Evolutionary conservation across 1,284 basidiomycete genomes (phyloP), one percentile per base, ranked within the genome.

Genomic region (Rhodotorula sp.): DNA sequence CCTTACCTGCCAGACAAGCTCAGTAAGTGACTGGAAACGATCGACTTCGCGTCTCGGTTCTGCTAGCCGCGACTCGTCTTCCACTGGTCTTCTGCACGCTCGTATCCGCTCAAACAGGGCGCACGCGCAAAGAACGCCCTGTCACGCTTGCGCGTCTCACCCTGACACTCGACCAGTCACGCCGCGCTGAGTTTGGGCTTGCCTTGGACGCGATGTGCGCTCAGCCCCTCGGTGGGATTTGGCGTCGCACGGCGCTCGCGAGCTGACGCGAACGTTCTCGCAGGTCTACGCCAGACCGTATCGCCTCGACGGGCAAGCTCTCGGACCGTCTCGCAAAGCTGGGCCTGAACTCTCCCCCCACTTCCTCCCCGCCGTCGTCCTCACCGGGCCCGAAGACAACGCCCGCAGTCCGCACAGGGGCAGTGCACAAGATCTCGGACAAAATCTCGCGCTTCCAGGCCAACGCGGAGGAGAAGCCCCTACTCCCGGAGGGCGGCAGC

Each of bases 401-500:
- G 16, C 9, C 53, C 8, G 34, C 34, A 34, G 54, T 60, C 2
- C 61, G 61, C 17, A 73, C 71, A 0, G 74, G 71, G 9, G 66
- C 71, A 14, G 42, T 25, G 14, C 50, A 52, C 13, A 54, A 49
- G 16, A 67, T 75, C 55, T 52, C 50, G 7, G 74, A 75, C 65
- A 73, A 71, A 62, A 73, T 73, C 61, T 61, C 53, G 14, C 61
- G 65, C 19, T 75, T 75, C 56, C 69, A 71, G 42, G 57, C 50
- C 21, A 64, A 70, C 2, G 74, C 67, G 0, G 70, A 73, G 34
- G 54, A 64, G 13, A 45, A 23, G 1, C 74, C 74, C 2, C 62
- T 75, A 12, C 46, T 75, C 9, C 74, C 74, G 1, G 50, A 52
- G 2, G 71, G 66, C 5, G 68, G 71, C 7, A 63, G 61, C 16